Conservation (phyloP, 768 basidiomycete genomes). For the Cystobasidium onofrii region DNA sequence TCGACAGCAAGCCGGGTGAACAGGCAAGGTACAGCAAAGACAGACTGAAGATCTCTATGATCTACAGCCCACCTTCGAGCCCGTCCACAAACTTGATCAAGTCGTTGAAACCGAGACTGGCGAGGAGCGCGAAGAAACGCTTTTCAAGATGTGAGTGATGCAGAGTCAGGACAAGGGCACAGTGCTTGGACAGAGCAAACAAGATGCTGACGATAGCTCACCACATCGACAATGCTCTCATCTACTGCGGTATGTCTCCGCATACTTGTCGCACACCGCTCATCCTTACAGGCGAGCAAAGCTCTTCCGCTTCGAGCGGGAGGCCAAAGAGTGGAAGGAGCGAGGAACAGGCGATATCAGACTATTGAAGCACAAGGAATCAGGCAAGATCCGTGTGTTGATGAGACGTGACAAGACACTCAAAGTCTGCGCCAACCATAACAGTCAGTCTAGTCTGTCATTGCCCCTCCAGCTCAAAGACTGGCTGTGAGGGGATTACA, state of each 20-base stretch:
- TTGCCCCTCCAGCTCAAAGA: not conserved
- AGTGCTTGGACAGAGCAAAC: too few species aligned
- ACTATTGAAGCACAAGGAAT: slow-evolving; percentile 77
- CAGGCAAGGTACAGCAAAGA: too few species aligned
- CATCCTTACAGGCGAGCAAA: slow-evolving; percentile 71
- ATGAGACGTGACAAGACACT: slow-evolving; percentile 99
- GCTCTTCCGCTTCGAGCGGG: slow-evolving; percentile 83
- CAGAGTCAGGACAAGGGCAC: too few species aligned
- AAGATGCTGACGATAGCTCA: too few species aligned
- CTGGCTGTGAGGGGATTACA: not conserved
- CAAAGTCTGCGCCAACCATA: slow-evolving; percentile 98
- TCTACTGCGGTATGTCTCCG: too few species aligned
- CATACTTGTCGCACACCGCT: not conserved
- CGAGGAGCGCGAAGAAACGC: slow-evolving; percentile 84
- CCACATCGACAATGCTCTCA: too few species aligned
- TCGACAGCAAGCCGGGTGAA: too few species aligned
- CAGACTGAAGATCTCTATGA: too few species aligned
- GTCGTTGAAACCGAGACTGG: slow-evolving; percentile 87
- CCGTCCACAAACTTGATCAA: slow-evolving; percentile 91
- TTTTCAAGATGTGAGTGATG: slow-evolving; percentile 87
- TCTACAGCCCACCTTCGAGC: slow-evolving; percentile 64
- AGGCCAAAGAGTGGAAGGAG: slow-evolving; percentile 89
- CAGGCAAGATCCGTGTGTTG: slow-evolving; percentile 85
- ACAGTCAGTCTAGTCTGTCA: slow-evolving; percentile 54
- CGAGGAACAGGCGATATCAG: slow-evolving; percentile 56